phyloP scores from a whole-genome alignment of 306 rosid species.

The Abrus precatorius region DNA sequence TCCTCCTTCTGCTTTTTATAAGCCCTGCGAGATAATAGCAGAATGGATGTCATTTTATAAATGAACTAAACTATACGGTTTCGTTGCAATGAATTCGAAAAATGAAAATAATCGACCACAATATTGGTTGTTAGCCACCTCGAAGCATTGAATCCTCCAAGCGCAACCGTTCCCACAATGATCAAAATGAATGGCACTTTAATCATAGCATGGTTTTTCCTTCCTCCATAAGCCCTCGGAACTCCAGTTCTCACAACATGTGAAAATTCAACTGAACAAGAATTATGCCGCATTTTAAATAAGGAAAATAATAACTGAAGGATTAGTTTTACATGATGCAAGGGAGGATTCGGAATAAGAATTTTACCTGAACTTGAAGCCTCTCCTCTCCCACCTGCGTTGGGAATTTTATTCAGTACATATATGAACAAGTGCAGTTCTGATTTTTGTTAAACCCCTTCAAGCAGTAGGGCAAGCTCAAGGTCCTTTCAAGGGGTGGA shows the following conservation, averaged over 20 bases:
- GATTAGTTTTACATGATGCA: not conserved
- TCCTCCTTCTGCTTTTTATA: conserved; percentile 72
- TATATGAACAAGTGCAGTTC: conserved; percentile 2
- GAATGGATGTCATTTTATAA: conserved; percentile 12
- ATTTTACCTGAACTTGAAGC: conserved; percentile 63
- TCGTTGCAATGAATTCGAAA: not conserved
- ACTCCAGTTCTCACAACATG: conserved; percentile 77
- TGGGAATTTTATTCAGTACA: conserved; percentile 46
- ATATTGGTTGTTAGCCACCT: conserved; percentile 54
- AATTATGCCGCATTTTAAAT: conserved; percentile 18
- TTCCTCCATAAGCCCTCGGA: conserved; percentile 67
- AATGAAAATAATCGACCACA: conserved; percentile 28
- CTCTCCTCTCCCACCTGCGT: conserved; percentile 62
- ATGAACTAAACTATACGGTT: conserved; percentile 1
- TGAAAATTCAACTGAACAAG: conserved; percentile 58
- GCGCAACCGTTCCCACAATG: conserved; percentile 71
- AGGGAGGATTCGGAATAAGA: conserved; percentile 10
- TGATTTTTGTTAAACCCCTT: conserved; percentile 14
- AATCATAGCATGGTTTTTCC: conserved; percentile 63
- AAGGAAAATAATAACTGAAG: conserved; percentile 18
- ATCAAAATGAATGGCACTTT: conserved; percentile 68
- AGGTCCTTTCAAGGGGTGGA: conserved; percentile 26
- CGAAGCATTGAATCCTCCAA: conserved; percentile 73
- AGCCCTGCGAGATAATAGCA: conserved; percentile 62
- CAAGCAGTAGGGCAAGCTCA: not conserved